Percentiles rank a stretch among this genome's conserved stretches.
These are phyloP conservation scores for Nannochloris sp. DNA, from an alignment of 139 green algal genomes.

Conservation along the genomic window DNA sequence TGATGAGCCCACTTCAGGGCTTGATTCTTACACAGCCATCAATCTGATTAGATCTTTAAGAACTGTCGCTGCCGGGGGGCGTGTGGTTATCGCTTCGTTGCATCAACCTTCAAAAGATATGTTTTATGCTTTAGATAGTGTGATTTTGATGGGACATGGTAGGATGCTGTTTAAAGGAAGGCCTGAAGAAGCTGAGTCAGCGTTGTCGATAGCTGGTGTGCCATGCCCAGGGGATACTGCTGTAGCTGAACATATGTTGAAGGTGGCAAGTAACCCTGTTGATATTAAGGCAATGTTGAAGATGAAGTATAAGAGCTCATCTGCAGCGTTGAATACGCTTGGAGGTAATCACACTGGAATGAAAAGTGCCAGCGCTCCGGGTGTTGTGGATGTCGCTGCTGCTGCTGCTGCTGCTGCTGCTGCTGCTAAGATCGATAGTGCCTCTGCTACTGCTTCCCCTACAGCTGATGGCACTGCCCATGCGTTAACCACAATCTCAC, in stretches of 20 bases:
- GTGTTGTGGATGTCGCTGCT: no score
- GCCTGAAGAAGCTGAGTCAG: slow-evolving; percentile 13
- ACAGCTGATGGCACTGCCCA: no score
- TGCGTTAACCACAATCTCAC: no score
- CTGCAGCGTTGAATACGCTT: no score
- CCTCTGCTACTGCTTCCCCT: no score
- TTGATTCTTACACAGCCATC: slow-evolving; percentile 65
- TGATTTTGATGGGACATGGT: slow-evolving; percentile 58
- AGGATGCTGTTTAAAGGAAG: slow-evolving; percentile 47
- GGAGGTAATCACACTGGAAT: no score
- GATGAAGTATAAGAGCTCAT: background rate
- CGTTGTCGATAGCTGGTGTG: slow-evolving; percentile 26
- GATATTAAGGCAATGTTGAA: slow-evolving; percentile 3
- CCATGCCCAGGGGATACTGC: slow-evolving; percentile 26
- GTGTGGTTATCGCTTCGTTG: slow-evolving; percentile 60
- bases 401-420: no score
- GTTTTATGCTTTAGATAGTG: slow-evolving; percentile 52
- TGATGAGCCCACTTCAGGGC: slow-evolving; percentile 61
- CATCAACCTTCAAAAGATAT: slow-evolving; percentile 70
- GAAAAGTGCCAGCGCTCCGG: no score
- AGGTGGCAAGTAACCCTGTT: slow-evolving; percentile 2
- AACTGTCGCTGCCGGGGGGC: slow-evolving; percentile 32
- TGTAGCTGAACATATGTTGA: slow-evolving; percentile 48
- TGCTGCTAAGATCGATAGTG: no score
- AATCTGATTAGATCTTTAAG: slow-evolving; percentile 49